Base-by-base conservation (phyloP, 345 rosid genomes). In the Populus davidiana region DNA sequence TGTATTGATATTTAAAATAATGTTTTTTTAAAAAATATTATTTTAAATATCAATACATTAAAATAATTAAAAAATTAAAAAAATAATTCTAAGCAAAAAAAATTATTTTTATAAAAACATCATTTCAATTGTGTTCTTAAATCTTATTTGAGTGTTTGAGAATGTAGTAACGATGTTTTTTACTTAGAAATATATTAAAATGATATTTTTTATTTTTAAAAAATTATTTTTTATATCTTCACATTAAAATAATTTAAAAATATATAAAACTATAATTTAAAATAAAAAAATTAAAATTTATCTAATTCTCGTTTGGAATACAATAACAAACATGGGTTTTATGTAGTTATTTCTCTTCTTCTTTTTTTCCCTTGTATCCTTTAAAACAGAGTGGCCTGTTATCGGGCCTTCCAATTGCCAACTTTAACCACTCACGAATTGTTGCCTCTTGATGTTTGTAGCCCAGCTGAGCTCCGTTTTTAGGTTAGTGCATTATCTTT, bases 131-230 rank as follows among this genome's bases (percentile, higher is more conserved):
- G 5, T 0, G 1, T 4, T 33, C 1, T 4, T 5, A 33, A 33
- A 33, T 33, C 0, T 0, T 4, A 33, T 33, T 5, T 4, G 0
- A 0, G 0, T 33, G 0, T 33, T 33, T 33, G 0, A 0, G 5
- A 33, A 0, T 33, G 0, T 4, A n/a, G 5, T 33, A 33, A 3
- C 0, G 5, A 0, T 0, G 0, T 4, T 4, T 33, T 33, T 33
- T 33, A 0, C 5, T 33, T 0, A 0, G 0, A 33, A 33, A 33
- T 33, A 0, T 0, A 33, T 33, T 0, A 33, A 33, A 33, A 33
- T 33, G 4, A 33, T 33, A 33, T 33, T 33, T 4, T 33, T 33
- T 33, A 33, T 33, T 33, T 33, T 4, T 0, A 0, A 33, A 33
- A 33, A 33, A 33, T 4, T 33, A 4, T 0, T 33, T 31, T 33